Conservation (phyloP, 164 flowering plant genomes). For the Chimonanthus salicifolius region DNA sequence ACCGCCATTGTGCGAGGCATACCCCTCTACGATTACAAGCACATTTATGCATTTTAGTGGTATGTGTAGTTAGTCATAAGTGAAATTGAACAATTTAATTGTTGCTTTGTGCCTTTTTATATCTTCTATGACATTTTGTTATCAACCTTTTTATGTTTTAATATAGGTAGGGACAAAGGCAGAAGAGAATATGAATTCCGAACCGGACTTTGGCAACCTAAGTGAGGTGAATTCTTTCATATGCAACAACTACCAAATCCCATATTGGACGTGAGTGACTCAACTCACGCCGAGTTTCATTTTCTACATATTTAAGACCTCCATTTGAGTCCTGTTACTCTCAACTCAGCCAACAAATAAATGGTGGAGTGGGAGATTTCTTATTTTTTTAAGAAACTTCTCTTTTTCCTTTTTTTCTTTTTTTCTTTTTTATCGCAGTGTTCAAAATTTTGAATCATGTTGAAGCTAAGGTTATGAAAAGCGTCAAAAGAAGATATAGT, state of each 20-base stretch:
- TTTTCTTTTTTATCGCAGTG: too few species aligned
- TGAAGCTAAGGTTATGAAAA: too few species aligned
- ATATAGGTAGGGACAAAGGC: not conserved
- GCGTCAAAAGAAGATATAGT: not conserved
- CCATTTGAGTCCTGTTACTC: not conserved
- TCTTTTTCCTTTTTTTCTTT: too few species aligned
- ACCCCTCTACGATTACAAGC: too few species aligned
- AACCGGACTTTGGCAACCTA: not conserved
- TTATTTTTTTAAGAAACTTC: not conserved
- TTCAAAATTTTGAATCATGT: too few species aligned
- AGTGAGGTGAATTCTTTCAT: not conserved
- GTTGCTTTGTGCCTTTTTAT: too few species aligned
- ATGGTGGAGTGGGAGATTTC: not conserved
- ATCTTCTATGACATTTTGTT: too few species aligned
- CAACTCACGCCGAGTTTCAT: not conserved
- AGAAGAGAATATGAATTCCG: not conserved
- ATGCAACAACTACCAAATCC: not conserved
- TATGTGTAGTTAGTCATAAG: too few species aligned
- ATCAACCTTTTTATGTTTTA: not conserved
- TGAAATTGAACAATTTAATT: too few species aligned
- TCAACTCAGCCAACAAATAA: not conserved
- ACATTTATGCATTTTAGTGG: too few species aligned
- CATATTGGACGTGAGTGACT: not conserved
- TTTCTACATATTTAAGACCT: not conserved
- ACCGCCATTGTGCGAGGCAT: too few species aligned